A percentile compares a stretch with the other conserved stretches of the same genome.
These are phyloP conservation scores for Colletotrichum sp. DNA, from an alignment of 2,329 filamentous ascomycete species.

Conservation along the genomic window DNA sequence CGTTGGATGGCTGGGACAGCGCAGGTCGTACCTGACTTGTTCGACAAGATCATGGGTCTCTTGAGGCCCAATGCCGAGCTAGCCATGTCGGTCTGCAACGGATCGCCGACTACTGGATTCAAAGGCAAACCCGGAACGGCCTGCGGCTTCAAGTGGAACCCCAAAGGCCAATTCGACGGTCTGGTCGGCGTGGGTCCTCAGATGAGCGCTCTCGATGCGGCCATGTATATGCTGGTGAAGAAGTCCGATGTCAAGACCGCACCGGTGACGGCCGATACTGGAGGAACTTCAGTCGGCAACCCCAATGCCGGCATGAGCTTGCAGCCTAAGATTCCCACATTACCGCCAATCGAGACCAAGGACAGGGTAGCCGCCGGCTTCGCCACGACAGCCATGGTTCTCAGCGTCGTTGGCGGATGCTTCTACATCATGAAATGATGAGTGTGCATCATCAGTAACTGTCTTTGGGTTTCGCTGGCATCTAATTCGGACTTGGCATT, in stretches of 20 bases:
- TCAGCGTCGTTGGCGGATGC: constrained; percentile 55
- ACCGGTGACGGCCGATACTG: constrained; percentile 58
- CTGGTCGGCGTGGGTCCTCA: constrained; percentile 69
- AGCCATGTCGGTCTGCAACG: constrained; percentile 58
- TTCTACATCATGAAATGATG: constrained; percentile 49
- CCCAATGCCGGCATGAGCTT: constrained; percentile 45
- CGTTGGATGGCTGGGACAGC: constrained; percentile 67
- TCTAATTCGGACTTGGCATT: constrained; percentile 1
- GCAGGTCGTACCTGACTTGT: constrained; percentile 60
- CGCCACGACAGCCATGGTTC: constrained; percentile 54
- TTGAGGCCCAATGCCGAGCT: constrained; percentile 55
- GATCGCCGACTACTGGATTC: constrained; percentile 46
- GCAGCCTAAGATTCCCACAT: constrained; percentile 28
- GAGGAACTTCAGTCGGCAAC: constrained; percentile 64
- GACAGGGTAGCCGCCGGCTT: constrained; percentile 63
- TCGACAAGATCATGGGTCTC: constrained; percentile 54
- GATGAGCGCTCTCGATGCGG: constrained; percentile 69
- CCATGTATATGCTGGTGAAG: constrained; percentile 64
- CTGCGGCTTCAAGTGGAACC: constrained; percentile 72
- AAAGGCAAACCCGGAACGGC: constrained; percentile 61
- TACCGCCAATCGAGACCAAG: constrained; percentile 49
- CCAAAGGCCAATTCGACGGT: constrained; percentile 59
- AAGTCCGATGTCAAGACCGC: constrained; percentile 32
- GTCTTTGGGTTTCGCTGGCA: neutral
- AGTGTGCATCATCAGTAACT: too few species aligned